phyloP scores from a whole-genome alignment of 208 protist species.

The Trypanosomatidae sp. region DNA sequence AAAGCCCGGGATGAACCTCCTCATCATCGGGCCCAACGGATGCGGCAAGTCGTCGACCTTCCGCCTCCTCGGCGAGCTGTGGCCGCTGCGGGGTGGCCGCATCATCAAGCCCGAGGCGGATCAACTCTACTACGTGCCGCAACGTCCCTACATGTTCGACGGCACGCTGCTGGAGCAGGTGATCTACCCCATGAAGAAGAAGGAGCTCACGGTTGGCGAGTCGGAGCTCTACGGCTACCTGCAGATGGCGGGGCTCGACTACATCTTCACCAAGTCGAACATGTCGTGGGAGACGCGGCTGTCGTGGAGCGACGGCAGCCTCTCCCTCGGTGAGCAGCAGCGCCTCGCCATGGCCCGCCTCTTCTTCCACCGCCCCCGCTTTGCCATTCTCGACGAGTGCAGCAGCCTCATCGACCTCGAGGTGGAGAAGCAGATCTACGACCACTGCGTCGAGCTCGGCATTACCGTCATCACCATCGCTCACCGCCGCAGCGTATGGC shows the following conservation, averaged over 20 bases:
- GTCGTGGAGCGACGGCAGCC: conserved; percentile 47
- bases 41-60: conserved; percentile 92
- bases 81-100: conserved; percentile 62
- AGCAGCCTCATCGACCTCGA: conserved; percentile 78
- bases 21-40: conserved; percentile 92
- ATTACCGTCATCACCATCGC: conserved; percentile 90
- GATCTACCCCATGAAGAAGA: conserved; percentile 74
- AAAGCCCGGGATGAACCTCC: conserved; percentile 79
- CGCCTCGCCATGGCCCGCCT: conserved; percentile 86
- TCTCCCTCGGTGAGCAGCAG: conserved; percentile 89
- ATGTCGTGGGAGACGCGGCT: conserved; percentile 66
- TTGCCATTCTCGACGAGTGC: conserved; percentile 92
- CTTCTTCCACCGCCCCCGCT: conserved; percentile 86
- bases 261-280: conserved; percentile 50
- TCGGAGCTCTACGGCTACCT: conserved; percentile 59
- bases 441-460: conserved; percentile 58
- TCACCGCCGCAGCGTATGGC: conserved; percentile 73
- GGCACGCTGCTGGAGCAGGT: conserved; percentile 89
- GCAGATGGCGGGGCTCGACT: conserved; percentile 64
- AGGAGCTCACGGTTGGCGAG: conserved; percentile 56
- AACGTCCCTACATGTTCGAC: conserved; percentile 81
- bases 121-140: conserved; percentile 88
- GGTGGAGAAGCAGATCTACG: conserved; percentile 72
- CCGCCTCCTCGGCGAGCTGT: conserved; percentile 80
- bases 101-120: conserved; percentile 69